Conservation (phyloP, 257 asterid species). For the Solanum gracilifrons region DNA sequence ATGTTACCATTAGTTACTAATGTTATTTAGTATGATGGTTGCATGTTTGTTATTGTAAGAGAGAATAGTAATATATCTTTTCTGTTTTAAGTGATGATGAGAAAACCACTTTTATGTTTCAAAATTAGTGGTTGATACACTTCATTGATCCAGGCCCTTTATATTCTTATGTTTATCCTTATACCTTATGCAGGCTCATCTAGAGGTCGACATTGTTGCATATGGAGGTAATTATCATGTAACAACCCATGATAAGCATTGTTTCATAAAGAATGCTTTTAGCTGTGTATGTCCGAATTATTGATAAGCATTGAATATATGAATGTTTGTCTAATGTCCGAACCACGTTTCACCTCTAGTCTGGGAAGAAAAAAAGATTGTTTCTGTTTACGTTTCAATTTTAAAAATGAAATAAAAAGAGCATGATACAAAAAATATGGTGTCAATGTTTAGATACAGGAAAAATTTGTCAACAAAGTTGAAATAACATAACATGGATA, state of each 20-base stretch:
- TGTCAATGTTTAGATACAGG: neutral
- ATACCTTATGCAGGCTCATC: slow-evolving; percentile 47
- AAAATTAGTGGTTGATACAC: neutral
- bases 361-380: neutral
- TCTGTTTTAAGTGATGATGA: neutral
- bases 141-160: neutral
- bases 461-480: neutral
- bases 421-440: neutral
- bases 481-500: neutral
- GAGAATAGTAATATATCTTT: neutral
- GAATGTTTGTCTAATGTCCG: neutral
- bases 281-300: neutral
- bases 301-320: neutral
- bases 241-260: neutral
- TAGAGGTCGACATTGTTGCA: slow-evolving; percentile 83
- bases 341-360: neutral
- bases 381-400: neutral
- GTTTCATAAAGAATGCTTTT: neutral
- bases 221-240: slow-evolving; percentile 68
- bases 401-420: neutral
- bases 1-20: neutral
- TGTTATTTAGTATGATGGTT: neutral
- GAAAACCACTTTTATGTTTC: neutral
- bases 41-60: neutral
- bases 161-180: neutral